Base-by-base conservation (phyloP, 2,329 filamentous ascomycete genomes). In the Fusarium proliferatum region DNA sequence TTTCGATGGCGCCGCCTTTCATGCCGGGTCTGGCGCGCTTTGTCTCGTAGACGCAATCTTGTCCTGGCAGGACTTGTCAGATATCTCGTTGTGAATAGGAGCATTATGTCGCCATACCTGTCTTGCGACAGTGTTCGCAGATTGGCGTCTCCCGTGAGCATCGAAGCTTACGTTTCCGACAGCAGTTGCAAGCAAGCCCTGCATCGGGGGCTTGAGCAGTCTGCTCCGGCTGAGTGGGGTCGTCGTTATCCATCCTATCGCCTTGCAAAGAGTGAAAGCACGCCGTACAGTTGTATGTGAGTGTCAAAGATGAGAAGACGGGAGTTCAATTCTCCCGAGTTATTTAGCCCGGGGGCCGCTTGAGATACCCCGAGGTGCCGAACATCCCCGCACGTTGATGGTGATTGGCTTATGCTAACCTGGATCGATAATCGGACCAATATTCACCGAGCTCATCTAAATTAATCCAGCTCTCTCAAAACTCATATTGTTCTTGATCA, bases 1-100 rank as follows among this genome's bases (percentile, higher is more conserved):
- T 79, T 41, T 83, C 82, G 30, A 84, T 77, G 3, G 81, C 82
- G 2, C 82, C 82, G 15, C 76, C 71, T 66, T 82, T 83, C 62
- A 84, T 77, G 6, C 82, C 82, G 8, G 83, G 82, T 62, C 82
- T 84, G 5, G 72, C 75, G 38, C 77, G 76, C 64, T 79, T 81
- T 4, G 73, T 52, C 34, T 70, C 64, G 19, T 69, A 69, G 4
- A 70, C 42, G 7, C 67, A 70, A 16, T 69, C 64, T 43, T 28
- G 43, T 6, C 19, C 33, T 57, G 12, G 12, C 4, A 39, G 7
- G 4, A 3, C 13, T 9, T 3, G 16, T 36, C 13, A 51, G 7
- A 51, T 13, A 13, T 12, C 0, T 23, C 15, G 6, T 23, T 9
- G 7, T 10, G 3, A 23, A 13, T 39, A 5, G 1, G 5, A 16